Evolutionary conservation across 2,329 filamentous ascomycete genomes (phyloP), one percentile per base, ranked within the genome.

Genomic region (Pseudogymnoascus sp.): DNA sequence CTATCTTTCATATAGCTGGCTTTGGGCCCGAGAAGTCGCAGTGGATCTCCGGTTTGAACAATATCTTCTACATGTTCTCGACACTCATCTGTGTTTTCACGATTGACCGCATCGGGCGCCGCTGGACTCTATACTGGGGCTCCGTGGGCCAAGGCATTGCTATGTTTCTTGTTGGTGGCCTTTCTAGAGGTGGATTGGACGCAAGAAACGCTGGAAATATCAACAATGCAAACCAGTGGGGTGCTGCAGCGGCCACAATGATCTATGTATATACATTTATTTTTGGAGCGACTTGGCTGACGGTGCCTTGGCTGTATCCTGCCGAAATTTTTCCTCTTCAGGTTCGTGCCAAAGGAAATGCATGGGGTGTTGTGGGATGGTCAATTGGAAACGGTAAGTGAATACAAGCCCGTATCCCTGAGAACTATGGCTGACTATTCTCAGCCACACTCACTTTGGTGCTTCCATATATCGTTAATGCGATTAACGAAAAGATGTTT

Each of bases 311-410:
- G 84, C 74, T 89, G 0, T 89, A 89, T 63, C 86, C 86, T 0
- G 86, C 88, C 1, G 88, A 92, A 71, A 91, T 91, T 63, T 92
- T 90, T 69, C 88, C 89, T 0, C 75, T 90, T 0, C 82, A 88
- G 65, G 81, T 90, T 0, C 82, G 89, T 21, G 89, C 89, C 1
- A 87, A 88, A 68, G 89, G 89, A 4, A 92, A 91, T 65, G 87
- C 89, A 0, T 92, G 85, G 82, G 88, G 89, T 16, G 88, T 92
- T 0, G 83, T 90, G 0, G 89, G 89, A 0, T 92, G 89, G 89
- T 84, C 81, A 11, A 90, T 92, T 62, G 89, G 89, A 0, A 90
- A 90, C 67, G 88, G 87, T 48, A 48, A 48, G 21, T 48, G 19
- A 48, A 48, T 11, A 14, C 21, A 14, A 23, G 21, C 39, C 8